Percentiles rank a stretch among this genome's conserved stretches.
Evolutionary conservation across 345 rosid genomes (phyloP).

Genomic region (Euphorbia peplus): DNA sequence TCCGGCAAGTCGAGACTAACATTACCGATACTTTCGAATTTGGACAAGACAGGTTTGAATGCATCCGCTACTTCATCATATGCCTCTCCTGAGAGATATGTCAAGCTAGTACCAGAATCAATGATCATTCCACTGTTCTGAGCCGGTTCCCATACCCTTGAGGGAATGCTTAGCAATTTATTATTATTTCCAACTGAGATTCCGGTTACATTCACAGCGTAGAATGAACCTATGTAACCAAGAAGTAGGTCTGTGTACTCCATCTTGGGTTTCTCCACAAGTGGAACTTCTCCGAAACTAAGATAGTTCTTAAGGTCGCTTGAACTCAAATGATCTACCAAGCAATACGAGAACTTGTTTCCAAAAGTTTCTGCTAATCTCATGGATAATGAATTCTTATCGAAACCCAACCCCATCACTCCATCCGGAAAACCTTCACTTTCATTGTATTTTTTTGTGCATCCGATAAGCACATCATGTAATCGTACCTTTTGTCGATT

Average conservation of each 20-base stretch:
- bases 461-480: conserved; percentile 22
- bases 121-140: conserved; percentile 18
- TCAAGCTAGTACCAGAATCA: conserved; percentile 30
- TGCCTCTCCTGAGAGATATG: conserved; percentile 17
- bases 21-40: background rate
- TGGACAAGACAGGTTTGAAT: background rate
- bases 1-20: background rate
- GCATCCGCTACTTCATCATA: conserved; percentile 14
- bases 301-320: conserved; percentile 21
- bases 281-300: conserved; percentile 10
- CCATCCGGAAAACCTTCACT: conserved; percentile 18
- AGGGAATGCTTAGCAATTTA: conserved; percentile 20
- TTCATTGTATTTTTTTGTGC: conserved; percentile 3
- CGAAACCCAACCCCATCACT: conserved; percentile 28
- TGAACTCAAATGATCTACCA: conserved; percentile 33
- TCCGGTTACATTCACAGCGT: conserved; percentile 21
- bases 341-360: conserved; percentile 35
- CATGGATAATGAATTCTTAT: conserved; percentile 19
- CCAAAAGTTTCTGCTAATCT: conserved; percentile 15
- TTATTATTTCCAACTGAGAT: conserved; percentile 23
- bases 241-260: conserved; percentile 23
- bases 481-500: background rate
- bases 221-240: background rate
- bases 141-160: background rate
- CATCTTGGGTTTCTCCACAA: background rate